Conservation (phyloP, 1,139 yeast genomes). For the Suhomyces bribrorum region DNA sequence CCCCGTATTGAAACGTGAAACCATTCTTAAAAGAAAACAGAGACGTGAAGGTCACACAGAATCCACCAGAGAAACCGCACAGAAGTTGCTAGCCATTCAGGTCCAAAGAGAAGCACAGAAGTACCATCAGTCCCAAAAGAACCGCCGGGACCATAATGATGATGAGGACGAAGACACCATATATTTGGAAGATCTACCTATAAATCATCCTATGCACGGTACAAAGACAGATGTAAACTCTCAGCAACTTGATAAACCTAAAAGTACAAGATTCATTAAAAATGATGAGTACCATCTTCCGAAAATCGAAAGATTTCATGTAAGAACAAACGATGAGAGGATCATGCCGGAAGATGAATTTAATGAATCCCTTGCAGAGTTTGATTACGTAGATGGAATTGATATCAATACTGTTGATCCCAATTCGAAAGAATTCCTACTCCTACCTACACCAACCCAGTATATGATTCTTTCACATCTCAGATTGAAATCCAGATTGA, state of each 20-base stretch:
- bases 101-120: conserved; percentile 59
- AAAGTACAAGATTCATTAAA: conserved; percentile 26
- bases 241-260: conserved; percentile 3
- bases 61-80: conserved; percentile 74
- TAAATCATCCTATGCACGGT: conserved; percentile 21
- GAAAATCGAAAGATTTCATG: conserved; percentile 44
- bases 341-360: conserved; percentile 74
- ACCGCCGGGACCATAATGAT: conserved; percentile 1
- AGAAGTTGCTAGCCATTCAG: conserved; percentile 75
- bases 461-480: conserved; percentile 85
- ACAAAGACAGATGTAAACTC: neutral
- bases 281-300: conserved; percentile 90
- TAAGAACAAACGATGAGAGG: conserved; percentile 59
- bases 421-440: conserved; percentile 61
- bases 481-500: conserved; percentile 77
- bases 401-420: conserved; percentile 73
- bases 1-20: conserved; percentile 76
- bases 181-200: conserved; percentile 46
- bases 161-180: conserved; percentile 26
- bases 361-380: conserved; percentile 53
- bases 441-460: conserved; percentile 77
- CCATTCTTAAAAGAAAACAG: conserved; percentile 69
- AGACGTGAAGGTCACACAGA: conserved; percentile 75
- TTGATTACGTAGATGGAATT: conserved; percentile 71
- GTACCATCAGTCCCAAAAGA: conserved; percentile 4